These are phyloP conservation scores for Colletotrichum echinochloae DNA, from an alignment of 2,329 filamentous ascomycete species.

Conservation along the genomic window DNA sequence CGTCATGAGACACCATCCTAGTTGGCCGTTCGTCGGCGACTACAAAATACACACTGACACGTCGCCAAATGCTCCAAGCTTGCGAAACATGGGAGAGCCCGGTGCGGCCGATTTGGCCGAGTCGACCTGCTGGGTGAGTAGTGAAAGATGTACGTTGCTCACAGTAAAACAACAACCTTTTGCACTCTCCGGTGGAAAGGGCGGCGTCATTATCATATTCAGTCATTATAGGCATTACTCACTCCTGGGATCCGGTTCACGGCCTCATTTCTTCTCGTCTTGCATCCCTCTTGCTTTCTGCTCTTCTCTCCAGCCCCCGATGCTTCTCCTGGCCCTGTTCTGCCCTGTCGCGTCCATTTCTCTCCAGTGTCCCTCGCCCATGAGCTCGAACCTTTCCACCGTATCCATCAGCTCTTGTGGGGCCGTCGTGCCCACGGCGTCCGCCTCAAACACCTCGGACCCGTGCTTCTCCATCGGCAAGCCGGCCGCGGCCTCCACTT, in stretches of 20 bases:
- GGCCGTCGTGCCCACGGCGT: slow-evolving; percentile 28
- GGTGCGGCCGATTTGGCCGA: neutral
- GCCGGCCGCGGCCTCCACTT: slow-evolving; percentile 44
- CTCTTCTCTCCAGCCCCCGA: slow-evolving; percentile 32
- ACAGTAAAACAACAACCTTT: neutral
- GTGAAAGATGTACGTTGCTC: neutral
- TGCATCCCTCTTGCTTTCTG: slow-evolving; percentile 1
- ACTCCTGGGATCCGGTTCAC: neutral
- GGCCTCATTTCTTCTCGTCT: neutral
- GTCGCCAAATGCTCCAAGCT: neutral
- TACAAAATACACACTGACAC: neutral
- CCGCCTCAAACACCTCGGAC: slow-evolving; percentile 40
- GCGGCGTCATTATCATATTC: neutral
- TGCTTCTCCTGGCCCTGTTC: slow-evolving; percentile 31
- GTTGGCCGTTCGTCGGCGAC: neutral
- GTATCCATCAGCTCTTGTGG: slow-evolving; percentile 46
- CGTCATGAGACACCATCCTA: slow-evolving; percentile 32
- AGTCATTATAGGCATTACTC: slow-evolving; percentile 20
- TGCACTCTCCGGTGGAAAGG: neutral
- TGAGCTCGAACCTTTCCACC: slow-evolving; percentile 49
- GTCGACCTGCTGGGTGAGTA: neutral
- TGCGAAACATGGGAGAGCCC: neutral
- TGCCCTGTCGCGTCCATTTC: slow-evolving; percentile 37
- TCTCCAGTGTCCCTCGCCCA: slow-evolving; percentile 49
- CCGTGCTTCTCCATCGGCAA: slow-evolving; percentile 27